These are phyloP conservation scores for Aspergillus transmontanensis DNA, from an alignment of 2,329 filamentous ascomycete species.

Conservation along the genomic window DNA sequence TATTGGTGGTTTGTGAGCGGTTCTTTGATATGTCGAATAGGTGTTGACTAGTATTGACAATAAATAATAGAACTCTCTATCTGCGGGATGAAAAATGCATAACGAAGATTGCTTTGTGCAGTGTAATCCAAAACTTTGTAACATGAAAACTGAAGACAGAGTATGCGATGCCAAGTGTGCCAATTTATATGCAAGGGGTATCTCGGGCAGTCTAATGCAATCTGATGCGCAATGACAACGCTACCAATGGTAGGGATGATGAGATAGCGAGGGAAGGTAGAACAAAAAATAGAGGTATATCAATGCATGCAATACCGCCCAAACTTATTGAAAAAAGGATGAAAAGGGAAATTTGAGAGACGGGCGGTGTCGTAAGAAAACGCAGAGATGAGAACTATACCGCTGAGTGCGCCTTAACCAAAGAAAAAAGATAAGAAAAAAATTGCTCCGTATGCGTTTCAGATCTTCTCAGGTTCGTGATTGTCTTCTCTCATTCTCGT, in stretches of 20 bases:
- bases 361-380: not conserved
- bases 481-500: conserved; percentile 15
- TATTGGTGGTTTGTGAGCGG: not conserved
- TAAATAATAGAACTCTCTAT: not conserved
- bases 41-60: not conserved
- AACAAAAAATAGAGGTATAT: not conserved
- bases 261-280: not conserved
- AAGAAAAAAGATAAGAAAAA: not conserved
- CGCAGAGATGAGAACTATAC: not conserved
- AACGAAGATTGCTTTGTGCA: not conserved
- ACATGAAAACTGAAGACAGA: not conserved
- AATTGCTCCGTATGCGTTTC: not conserved
- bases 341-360: too few species aligned
- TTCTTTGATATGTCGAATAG: not conserved
- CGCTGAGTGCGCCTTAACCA: not conserved
- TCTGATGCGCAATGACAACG: conserved; percentile 2
- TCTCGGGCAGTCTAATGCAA: conserved; percentile 5
- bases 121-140: not conserved
- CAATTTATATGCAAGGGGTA: conserved; percentile 3
- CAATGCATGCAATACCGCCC: conserved; percentile 1
- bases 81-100: not conserved
- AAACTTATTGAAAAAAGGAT: not conserved
- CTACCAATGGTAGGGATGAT: not conserved
- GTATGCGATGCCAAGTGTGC: not conserved
- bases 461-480: conserved; percentile 4